Evolutionary conservation across 139 green algal genomes (phyloP).

Genomic region (Mesotaenium endlicherianum): DNA sequence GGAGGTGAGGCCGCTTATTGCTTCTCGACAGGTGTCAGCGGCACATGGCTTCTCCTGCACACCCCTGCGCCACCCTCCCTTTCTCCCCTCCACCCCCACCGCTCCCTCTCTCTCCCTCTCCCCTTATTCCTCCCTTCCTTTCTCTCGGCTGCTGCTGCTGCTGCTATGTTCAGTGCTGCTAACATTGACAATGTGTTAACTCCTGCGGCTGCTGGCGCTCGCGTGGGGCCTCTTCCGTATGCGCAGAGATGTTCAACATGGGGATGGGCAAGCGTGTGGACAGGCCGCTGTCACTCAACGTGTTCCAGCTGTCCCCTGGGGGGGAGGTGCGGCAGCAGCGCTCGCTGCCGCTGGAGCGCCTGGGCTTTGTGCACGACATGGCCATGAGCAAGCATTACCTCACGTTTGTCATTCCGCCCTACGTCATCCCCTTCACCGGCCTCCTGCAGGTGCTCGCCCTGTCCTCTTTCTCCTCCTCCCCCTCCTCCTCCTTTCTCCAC

Average conservation of each 20-base stretch:
- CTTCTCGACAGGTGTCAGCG: no score
- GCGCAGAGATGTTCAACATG: neutral
- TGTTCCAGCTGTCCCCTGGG: neutral
- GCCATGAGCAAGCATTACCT: slow-evolving; percentile 43
- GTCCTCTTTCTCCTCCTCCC: neutral
- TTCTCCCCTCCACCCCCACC: no score
- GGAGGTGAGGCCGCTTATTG: no score
- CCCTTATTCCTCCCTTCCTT: no score
- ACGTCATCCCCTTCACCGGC: neutral
- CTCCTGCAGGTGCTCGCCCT: neutral
- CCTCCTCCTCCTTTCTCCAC: neutral
- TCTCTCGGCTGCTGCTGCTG: no score
- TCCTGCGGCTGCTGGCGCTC: no score
- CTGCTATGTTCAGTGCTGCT: no score
- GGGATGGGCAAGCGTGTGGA: neutral
- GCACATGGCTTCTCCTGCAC: no score
- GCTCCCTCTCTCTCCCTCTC: no score
- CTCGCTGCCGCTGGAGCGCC: neutral
- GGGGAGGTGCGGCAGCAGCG: neutral
- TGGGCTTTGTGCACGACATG: slow-evolving; percentile 41
- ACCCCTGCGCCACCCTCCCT: no score
- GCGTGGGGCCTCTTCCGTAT: neutral
- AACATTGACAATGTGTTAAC: no score
- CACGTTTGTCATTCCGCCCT: slow-evolving; percentile 39
- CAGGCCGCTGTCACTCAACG: neutral